Percentiles rank a stretch among this genome's conserved stretches.
Evolutionary conservation across 1,284 basidiomycete species (phyloP).

Genomic region (Jaminaea rosea): DNA sequence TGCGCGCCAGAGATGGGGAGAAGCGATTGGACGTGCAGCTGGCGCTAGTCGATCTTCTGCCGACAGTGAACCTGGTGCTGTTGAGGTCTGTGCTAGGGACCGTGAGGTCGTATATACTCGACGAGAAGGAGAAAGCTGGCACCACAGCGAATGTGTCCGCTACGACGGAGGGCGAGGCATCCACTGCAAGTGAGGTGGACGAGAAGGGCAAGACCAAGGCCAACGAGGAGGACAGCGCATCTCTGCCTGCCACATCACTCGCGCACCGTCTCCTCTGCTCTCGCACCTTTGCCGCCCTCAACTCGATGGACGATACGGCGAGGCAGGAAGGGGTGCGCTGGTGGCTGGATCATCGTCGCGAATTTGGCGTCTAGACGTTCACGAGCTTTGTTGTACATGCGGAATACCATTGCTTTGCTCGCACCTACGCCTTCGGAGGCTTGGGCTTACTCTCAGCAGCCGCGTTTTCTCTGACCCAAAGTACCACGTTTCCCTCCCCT

Average conservation of each 20-base stretch:
- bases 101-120: slow-evolving; percentile 25
- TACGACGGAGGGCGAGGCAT: background rate
- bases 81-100: slow-evolving; percentile 30
- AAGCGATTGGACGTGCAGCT: slow-evolving; percentile 7
- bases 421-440: background rate
- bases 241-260: too few relatives aligned
- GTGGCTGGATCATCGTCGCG: slow-evolving; percentile 36
- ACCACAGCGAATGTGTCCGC: background rate
- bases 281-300: slow-evolving; percentile 29
- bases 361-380: slow-evolving; percentile 23
- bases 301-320: slow-evolving; percentile 36
- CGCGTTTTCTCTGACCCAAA: slow-evolving; percentile 14
- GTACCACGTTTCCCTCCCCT: slow-evolving; percentile 15
- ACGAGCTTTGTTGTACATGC: background rate
- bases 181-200: slow-evolving; percentile 1
- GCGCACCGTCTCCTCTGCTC: slow-evolving; percentile 17
- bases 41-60: slow-evolving; percentile 20
- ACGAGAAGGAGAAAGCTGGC: background rate
- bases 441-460: slow-evolving; percentile 35
- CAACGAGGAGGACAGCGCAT: slow-evolving; percentile 4
- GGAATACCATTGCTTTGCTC: background rate
- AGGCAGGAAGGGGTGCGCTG: slow-evolving; percentile 39
- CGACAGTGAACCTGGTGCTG: slow-evolving; percentile 40
- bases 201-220: slow-evolving; percentile 5
- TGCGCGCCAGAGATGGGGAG: slow-evolving; percentile 6